Base-by-base conservation (phyloP, 441 rosid genomes). In the Euphorbia celastroides region DNA sequence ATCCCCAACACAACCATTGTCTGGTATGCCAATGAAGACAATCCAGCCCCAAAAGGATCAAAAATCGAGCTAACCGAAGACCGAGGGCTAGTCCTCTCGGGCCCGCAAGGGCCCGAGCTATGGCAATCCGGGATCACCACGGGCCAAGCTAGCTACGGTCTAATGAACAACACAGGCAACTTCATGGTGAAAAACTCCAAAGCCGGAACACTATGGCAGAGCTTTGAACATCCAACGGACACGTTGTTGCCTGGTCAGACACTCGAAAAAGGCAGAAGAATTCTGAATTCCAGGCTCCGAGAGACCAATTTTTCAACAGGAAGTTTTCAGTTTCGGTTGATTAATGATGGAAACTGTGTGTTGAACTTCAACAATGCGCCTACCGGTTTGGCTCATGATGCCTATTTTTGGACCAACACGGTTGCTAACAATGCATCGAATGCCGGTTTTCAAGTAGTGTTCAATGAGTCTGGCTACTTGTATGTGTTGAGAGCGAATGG, bases 181-280 rank as follows among this genome's bases (percentile, higher is more conserved):
- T 80, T 86, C 17, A 68, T 77, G 52, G 42, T 81, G 5, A 52
- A 0, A 41, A 17, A 13, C 38, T 34, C 23, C 17, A 17, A 20
- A 48, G 22, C 9, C 19, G 8, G 19, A 48, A 48, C 5, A 7
- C 7, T 48, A 48, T 48, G 54, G 54, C 54, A 48, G 54, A 79
- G 81, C 73, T 83, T 86, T 68, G 65, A 76, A 5, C 28, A 70
- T 59, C 90, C 83, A 12, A 70, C 76, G 0, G 80, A 85, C 28
- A 83, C 84, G 8, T 54, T 85, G 54, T 64, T 85, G 57, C 88
- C 84, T 0, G 46, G 60, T 0, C 90, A 85, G 60, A 66, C 3
- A n/a, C 8, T 83, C 32, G 44, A 46, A 11, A 42, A 0, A 2
- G 56, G 13, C 0, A 68, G 32, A 2, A 19, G 34, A 50, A 16